Percentiles rank a stretch among this genome's conserved stretches.
These are phyloP conservation scores for Neonothopanus nambi DNA, from an alignment of 1,284 basidiomycete genomes.

Conservation along the genomic window DNA sequence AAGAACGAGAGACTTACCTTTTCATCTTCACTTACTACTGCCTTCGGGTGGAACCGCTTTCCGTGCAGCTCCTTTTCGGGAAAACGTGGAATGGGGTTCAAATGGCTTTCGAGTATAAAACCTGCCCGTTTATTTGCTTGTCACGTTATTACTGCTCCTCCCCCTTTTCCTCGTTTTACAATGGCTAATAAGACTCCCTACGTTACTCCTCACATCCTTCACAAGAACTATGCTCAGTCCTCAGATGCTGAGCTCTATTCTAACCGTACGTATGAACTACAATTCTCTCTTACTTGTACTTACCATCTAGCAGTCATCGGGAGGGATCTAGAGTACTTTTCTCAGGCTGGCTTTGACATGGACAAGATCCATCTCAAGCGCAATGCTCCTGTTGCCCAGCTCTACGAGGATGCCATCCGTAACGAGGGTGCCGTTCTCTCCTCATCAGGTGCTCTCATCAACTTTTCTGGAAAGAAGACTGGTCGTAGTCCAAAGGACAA, in stretches of 20 bases:
- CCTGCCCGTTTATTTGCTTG: slow-evolving; percentile 14
- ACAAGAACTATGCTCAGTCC: slow-evolving; percentile 77
- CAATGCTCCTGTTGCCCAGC: slow-evolving; percentile 91
- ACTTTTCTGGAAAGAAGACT: slow-evolving; percentile 99
- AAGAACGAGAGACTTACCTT: too few relatives aligned
- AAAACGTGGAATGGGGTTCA: slow-evolving; percentile 40
- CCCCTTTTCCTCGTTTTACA: slow-evolving; percentile 46
- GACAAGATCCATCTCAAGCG: slow-evolving; percentile 86
- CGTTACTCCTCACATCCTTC: slow-evolving; percentile 82
- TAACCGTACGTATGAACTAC: slow-evolving; percentile 57
- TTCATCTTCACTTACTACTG: too few relatives aligned
- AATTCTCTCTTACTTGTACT: slow-evolving; percentile 4
- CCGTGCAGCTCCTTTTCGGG: slow-evolving; percentile 25
- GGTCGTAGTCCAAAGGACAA: slow-evolving; percentile 99
- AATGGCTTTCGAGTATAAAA: slow-evolving; percentile 37
- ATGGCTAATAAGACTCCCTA: slow-evolving; percentile 67
- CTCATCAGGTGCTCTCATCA: slow-evolving; percentile 95
- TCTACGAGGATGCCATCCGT: slow-evolving; percentile 98
- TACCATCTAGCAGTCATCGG: slow-evolving; percentile 66
- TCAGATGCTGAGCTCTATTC: slow-evolving; percentile 61
- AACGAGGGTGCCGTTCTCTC: slow-evolving; percentile 99
- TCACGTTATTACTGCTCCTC: slow-evolving; percentile 14
- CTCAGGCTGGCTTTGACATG: slow-evolving; percentile 99
- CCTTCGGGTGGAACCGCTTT: slow-evolving; percentile 16
- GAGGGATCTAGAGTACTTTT: slow-evolving; percentile 95